Percentiles rank a stretch among this genome's conserved stretches.
Conservation (phyloP, 2,329 filamentous ascomycete species). For the Xylaria sp. region DNA sequence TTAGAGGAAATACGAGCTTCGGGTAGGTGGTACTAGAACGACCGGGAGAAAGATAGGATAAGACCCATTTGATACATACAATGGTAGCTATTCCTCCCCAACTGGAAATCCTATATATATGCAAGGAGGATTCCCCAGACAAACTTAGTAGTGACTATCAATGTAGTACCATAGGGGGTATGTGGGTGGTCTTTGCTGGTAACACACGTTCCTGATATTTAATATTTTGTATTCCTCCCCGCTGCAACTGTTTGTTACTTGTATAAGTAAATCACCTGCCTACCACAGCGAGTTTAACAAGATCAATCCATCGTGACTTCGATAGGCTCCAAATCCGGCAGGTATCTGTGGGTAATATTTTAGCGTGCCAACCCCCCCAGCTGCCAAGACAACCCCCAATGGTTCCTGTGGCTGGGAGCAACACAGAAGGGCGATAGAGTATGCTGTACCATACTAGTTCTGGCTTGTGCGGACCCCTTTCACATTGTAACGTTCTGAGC, state of each 20-base stretch:
- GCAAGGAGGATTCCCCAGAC: background rate
- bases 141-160: background rate
- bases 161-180: background rate
- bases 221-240: background rate
- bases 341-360: constrained; percentile 24
- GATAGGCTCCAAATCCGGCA: constrained; percentile 26
- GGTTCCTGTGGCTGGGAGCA: constrained; percentile 16
- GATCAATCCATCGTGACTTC: constrained; percentile 7
- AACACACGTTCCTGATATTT: background rate
- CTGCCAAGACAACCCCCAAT: constrained; percentile 11
- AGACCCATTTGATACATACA: background rate
- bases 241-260: background rate
- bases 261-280: background rate
- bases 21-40: background rate
- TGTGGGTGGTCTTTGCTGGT: background rate
- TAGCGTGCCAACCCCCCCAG: constrained; percentile 12
- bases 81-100: background rate
- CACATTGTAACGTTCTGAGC: background rate
- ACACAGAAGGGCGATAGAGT: background rate
- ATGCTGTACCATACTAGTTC: background rate
- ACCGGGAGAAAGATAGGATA: background rate
- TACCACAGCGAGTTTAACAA: background rate
- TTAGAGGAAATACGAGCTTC: background rate
- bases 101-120: background rate
- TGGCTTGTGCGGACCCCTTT: constrained; percentile 20